A percentile compares a stretch with the other conserved stretches of the same genome.
Conservation (phyloP, 2,329 filamentous ascomycete species). For the Fusarium torulosum region DNA sequence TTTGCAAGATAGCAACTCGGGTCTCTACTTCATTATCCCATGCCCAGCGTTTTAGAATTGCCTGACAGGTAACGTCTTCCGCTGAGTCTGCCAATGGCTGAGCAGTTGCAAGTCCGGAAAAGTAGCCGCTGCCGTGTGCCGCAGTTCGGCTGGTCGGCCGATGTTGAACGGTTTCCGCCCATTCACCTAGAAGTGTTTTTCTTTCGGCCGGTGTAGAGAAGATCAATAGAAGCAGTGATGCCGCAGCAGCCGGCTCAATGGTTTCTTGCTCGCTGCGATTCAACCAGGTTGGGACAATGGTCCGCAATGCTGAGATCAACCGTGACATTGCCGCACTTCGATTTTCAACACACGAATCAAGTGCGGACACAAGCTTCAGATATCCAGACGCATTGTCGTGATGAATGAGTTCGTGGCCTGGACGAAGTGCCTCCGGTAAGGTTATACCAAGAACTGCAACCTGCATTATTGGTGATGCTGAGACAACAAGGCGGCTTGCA, state of each 20-base stretch:
- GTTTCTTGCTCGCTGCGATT: slow-evolving; percentile 64
- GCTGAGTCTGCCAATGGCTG: slow-evolving; percentile 56
- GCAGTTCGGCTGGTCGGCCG: slow-evolving; percentile 51
- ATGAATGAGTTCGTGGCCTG: slow-evolving; percentile 47
- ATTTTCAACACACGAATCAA: slow-evolving; percentile 32
- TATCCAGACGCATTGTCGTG: slow-evolving; percentile 38
- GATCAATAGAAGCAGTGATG: slow-evolving; percentile 63
- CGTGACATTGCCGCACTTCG: slow-evolving; percentile 22
- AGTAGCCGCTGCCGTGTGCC: slow-evolving; percentile 63
- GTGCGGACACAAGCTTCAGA: slow-evolving; percentile 34
- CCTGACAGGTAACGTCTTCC: slow-evolving; percentile 55
- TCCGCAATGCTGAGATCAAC: slow-evolving; percentile 48
- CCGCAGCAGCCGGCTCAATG: slow-evolving; percentile 62
- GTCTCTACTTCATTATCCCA: slow-evolving; percentile 64
- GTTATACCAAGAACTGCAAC: slow-evolving; percentile 46
- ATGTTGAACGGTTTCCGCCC: slow-evolving; percentile 59
- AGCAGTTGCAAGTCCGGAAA: slow-evolving; percentile 65
- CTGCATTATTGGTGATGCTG: slow-evolving; percentile 63
- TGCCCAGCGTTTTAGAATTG: slow-evolving; percentile 66
- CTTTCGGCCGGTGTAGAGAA: slow-evolving; percentile 56
- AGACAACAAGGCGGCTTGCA: slow-evolving; percentile 68
- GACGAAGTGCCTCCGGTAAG: slow-evolving; percentile 18
- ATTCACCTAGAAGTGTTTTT: slow-evolving; percentile 57
- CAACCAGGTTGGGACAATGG: slow-evolving; percentile 61
- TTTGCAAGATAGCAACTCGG: slow-evolving; percentile 67